phyloP scores from a whole-genome alignment of 148 eudicot species.

The Nepenthes mirabilis region DNA sequence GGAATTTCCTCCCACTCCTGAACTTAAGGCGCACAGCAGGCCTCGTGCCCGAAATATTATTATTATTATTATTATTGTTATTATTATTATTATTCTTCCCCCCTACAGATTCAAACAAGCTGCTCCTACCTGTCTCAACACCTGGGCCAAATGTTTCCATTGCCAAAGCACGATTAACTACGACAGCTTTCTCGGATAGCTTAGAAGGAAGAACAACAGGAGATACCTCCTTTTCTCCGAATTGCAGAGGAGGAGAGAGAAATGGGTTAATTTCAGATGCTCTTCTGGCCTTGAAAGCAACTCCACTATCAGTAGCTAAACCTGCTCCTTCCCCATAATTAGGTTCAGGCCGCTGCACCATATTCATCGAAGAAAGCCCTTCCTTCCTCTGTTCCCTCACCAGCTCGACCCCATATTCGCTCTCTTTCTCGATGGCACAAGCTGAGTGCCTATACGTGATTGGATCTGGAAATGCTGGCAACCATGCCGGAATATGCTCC shows the following conservation, averaged over 20 bases:
- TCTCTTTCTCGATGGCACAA: neutral
- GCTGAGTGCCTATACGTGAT: conserved; percentile 8
- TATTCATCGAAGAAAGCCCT: conserved; percentile 11
- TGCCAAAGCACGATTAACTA: too few species aligned
- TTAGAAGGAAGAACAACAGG: conserved; percentile 22
- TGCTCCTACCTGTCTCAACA: too few species aligned
- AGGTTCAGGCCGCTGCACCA: conserved; percentile 16
- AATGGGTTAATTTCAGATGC: conserved; percentile 33
- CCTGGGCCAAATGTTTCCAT: too few species aligned
- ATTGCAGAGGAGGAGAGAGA: conserved; percentile 41
- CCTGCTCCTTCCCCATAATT: conserved; percentile 17
- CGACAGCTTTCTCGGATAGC: too few species aligned
- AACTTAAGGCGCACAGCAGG: too few species aligned
- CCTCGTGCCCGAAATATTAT: too few species aligned
- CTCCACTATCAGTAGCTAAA: conserved; percentile 13
- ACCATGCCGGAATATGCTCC: conserved; percentile 68
- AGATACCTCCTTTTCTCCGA: conserved; percentile 52
- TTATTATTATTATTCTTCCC: too few species aligned
- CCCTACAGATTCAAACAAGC: too few species aligned
- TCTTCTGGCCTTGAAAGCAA: conserved; percentile 13
- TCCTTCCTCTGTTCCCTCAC: conserved; percentile 15
- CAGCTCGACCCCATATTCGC: conserved; percentile 6
- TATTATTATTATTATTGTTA: too few species aligned
- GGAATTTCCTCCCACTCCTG: too few species aligned
- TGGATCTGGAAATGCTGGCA: conserved; percentile 64